A percentile compares a stretch with the other conserved stretches of the same genome.
These are phyloP conservation scores for Rasamsonia emersonii DNA, from an alignment of 2,329 filamentous ascomycete species.

Conservation along the genomic window DNA sequence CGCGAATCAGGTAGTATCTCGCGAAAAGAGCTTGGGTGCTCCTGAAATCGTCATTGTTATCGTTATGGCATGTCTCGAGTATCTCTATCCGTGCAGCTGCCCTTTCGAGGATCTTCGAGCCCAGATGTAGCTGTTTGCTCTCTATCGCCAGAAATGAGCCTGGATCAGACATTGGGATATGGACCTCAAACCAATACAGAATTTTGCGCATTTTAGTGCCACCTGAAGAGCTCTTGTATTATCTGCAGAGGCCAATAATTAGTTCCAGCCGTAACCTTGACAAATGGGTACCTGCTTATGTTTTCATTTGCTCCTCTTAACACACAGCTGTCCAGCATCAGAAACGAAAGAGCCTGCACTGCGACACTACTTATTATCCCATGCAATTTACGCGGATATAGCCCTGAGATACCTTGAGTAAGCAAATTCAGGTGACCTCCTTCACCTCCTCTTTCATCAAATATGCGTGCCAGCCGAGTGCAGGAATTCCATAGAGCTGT, in stretches of 20 bases:
- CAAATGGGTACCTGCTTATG: neutral
- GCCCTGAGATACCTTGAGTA: conserved; percentile 12
- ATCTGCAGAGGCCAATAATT: conserved; percentile 19
- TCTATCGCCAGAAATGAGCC: conserved; percentile 32
- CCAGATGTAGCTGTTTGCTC: conserved; percentile 48
- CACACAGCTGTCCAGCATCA: conserved; percentile 53
- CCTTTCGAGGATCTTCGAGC: conserved; percentile 54
- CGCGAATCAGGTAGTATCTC: conserved; percentile 60
- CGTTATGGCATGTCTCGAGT: conserved; percentile 11
- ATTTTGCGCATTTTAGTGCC: conserved; percentile 56
- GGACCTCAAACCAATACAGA: conserved; percentile 49
- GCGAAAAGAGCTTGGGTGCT: conserved; percentile 21
- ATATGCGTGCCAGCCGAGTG: conserved; percentile 12
- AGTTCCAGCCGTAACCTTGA: neutral
- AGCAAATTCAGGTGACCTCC: conserved; percentile 8
- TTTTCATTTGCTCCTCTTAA: conserved; percentile 7
- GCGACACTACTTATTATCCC: conserved; percentile 8
- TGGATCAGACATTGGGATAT: too few relatives aligned
- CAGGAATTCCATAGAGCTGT: conserved; percentile 33
- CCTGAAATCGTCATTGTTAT: conserved; percentile 5
- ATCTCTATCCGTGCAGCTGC: conserved; percentile 49
- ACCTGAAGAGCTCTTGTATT: conserved; percentile 55
- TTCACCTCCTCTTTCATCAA: conserved; percentile 5
- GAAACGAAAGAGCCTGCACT: conserved; percentile 54
- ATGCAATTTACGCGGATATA: neutral